phyloP scores from a whole-genome alignment of 108 stramenopile species.

The Cyclotella atomus region DNA sequence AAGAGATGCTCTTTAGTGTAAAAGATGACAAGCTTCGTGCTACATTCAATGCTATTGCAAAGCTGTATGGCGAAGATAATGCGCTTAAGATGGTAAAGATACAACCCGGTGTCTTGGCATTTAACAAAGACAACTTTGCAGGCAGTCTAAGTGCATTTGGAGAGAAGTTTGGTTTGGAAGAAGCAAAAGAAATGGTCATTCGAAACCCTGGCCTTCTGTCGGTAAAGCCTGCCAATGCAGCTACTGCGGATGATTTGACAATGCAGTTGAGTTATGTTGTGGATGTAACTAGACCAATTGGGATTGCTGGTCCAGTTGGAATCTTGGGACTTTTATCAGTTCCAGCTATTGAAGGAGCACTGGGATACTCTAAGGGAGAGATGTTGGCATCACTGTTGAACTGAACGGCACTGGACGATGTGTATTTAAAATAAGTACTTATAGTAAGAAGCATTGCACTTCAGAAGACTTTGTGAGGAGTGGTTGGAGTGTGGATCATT shows the following conservation, averaged over 20 bases:
- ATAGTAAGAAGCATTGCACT: no score
- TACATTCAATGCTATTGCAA: slow-evolving; percentile 69
- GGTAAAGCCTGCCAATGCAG: slow-evolving; percentile 69
- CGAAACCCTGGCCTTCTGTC: slow-evolving; percentile 85
- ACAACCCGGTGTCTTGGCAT: slow-evolving; percentile 72
- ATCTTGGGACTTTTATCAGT: slow-evolving; percentile 55
- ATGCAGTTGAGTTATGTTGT: slow-evolving; percentile 83
- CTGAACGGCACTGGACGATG: no score
- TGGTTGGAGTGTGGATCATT: no score
- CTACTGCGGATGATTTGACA: slow-evolving; percentile 52
- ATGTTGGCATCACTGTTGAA: slow-evolving; percentile 32
- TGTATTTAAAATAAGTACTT: no score
- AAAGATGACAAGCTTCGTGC: slow-evolving; percentile 34
- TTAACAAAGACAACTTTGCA: slow-evolving; percentile 64
- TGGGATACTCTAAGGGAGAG: slow-evolving; percentile 52
- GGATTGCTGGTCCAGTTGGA: slow-evolving; percentile 48
- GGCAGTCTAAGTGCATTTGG: slow-evolving; percentile 62
- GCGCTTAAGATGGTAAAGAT: slow-evolving; percentile 84
- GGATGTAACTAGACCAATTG: slow-evolving; percentile 69
- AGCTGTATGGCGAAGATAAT: slow-evolving; percentile 81
- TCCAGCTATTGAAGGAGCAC: slow-evolving; percentile 61
- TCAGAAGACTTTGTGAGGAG: no score
- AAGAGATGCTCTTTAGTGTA: slow-evolving; percentile 48
- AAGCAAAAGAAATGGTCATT: slow-evolving; percentile 80
- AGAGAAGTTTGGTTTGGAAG: slow-evolving; percentile 79